A percentile compares a stretch with the other conserved stretches of the same genome.
These are phyloP conservation scores for Pezizomycotina sp. DNA, from an alignment of 2,329 filamentous ascomycete species.

Conservation along the genomic window DNA sequence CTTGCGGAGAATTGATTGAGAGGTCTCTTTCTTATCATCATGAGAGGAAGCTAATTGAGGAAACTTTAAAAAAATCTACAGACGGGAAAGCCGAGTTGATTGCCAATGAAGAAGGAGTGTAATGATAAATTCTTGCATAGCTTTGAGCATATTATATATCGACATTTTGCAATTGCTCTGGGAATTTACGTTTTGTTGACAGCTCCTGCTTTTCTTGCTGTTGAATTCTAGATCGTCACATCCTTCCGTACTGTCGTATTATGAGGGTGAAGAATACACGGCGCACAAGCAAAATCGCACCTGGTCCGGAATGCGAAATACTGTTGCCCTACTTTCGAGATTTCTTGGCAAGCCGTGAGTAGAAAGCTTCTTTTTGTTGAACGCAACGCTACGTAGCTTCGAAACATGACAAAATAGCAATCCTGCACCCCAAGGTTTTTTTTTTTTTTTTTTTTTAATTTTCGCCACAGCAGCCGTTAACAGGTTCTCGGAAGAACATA, in stretches of 20 bases:
- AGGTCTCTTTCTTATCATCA: conserved; percentile 9
- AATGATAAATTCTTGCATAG: conserved; percentile 28
- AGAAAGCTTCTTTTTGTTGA: not conserved
- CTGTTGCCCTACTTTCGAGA: conserved; percentile 91
- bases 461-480: too few species aligned
- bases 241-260: conserved; percentile 84
- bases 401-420: too few species aligned
- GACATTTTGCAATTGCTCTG: conserved; percentile 1
- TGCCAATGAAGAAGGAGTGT: conserved; percentile 96
- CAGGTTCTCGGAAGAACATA: too few species aligned
- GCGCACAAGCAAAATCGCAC: conserved; percentile 85
- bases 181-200: not conserved
- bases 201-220: conserved; percentile 13
- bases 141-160: conserved; percentile 7
- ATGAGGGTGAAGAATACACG: conserved; percentile 91
- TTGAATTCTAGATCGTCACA: conserved; percentile 61
- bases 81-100: conserved; percentile 96
- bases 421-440: too few species aligned
- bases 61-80: conserved; percentile 28
- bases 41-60: not conserved
- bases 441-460: too few species aligned
- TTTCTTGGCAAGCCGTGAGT: conserved; percentile 76
- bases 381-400: too few species aligned
- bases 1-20: conserved; percentile 6
- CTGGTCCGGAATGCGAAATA: conserved; percentile 88